Evolutionary conservation across 192 early-diverging fungal species (phyloP).

Genomic region (Coemansia sp.): DNA sequence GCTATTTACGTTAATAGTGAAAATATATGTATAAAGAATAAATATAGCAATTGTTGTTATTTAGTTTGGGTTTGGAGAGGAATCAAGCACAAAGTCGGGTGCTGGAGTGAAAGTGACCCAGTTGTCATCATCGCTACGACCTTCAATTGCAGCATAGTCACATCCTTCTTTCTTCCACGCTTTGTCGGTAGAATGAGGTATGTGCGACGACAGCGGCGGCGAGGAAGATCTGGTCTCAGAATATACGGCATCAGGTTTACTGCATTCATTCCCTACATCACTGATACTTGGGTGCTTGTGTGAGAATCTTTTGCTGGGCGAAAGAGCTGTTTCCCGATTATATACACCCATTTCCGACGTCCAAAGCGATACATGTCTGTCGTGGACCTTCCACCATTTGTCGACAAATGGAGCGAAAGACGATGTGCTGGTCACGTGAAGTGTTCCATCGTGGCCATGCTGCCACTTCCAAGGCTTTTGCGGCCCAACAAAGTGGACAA

Average conservation of each 20-base stretch:
- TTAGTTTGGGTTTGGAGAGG: neutral
- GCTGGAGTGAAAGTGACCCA: slow-evolving; percentile 48
- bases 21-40: no score
- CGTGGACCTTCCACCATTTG: slow-evolving; percentile 72
- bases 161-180: slow-evolving; percentile 30
- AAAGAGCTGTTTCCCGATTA: slow-evolving; percentile 15
- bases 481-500: slow-evolving; percentile 86
- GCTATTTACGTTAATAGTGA: no score
- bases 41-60: neutral
- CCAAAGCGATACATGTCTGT: slow-evolving; percentile 51
- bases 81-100: slow-evolving; percentile 31
- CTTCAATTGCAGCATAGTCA: slow-evolving; percentile 8
- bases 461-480: slow-evolving; percentile 78
- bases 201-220: neutral
- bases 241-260: neutral
- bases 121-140: slow-evolving; percentile 8
- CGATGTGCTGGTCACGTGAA: slow-evolving; percentile 27
- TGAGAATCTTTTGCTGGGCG: slow-evolving; percentile 1
- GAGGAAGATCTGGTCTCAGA: neutral
- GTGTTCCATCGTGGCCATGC: slow-evolving; percentile 22
- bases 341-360: slow-evolving; percentile 19
- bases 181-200: slow-evolving; percentile 27
- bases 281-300: neutral
- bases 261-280: neutral
- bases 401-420: slow-evolving; percentile 55